Base-by-base conservation (phyloP, 106 monocot species). In the Allium cepa region DNA sequence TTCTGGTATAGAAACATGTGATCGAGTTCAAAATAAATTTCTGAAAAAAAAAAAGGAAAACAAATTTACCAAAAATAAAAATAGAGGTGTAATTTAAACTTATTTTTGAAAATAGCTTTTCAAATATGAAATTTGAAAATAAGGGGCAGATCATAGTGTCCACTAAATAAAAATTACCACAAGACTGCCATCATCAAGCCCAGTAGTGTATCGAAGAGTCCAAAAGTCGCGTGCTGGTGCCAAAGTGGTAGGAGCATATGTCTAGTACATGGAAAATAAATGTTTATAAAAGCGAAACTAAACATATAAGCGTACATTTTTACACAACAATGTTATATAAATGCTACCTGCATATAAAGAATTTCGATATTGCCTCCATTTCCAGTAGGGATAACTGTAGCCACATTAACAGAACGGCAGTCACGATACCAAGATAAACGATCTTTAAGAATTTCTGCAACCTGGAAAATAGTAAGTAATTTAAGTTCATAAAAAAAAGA, bases 371-470 rank as follows among this genome's bases (percentile, higher is more conserved):
- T 87, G 17, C 97, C 97, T 16, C 97, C 92, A 73, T 97, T 97
- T 62, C 82, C 92, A 72, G 89, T 85, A 73, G 92, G 86, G 56
- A 97, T 84, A 62, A 79, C 82, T 56, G 80, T 87, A 17, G 83
- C 64, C 67, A 92, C 87, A 79, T 92, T 84, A 77, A 90, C 77
- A 49, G 78, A 79, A 7, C 97, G 88, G 36, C 97, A 97, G 65
- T 97, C 97, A 10, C 92, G 89, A 77, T 73, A 97, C 97, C 97
- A 97, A 68, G 92, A 90, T 55, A 67, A 75, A 53, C 92, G 92
- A 83, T 92, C 97, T 84, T 97, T 97, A n/a, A 97, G 80, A 53
- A 92, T 80, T 69, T 89, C 97, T 18, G 87, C 92, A 50, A 92
- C 97, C 96, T 97, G 76, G 53, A 65, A 46, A 72, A 71, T 11